Evolutionary conservation across 768 basidiomycete genomes (phyloP).

Genomic region (Boletus barrowsii): DNA sequence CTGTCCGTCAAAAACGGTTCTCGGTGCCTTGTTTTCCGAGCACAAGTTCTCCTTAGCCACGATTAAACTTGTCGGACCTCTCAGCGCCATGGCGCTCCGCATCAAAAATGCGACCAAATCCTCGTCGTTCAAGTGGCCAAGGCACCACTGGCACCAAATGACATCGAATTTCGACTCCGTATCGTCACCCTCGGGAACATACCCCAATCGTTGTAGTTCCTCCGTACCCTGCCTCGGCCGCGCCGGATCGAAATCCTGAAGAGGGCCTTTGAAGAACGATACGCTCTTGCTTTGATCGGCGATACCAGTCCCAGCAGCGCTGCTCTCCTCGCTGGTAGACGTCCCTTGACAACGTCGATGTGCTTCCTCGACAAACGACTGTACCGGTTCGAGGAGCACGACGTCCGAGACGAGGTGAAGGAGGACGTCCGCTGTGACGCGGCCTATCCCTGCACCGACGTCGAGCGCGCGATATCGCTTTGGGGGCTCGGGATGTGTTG

Average conservation of each 20-base stretch:
- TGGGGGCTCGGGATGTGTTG: conserved; percentile 12
- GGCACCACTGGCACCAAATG: conserved; percentile 97
- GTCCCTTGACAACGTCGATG: conserved; percentile 38
- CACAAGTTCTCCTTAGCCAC: conserved; percentile 94
- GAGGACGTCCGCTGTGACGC: conserved; percentile 85
- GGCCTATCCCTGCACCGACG: conserved; percentile 91
- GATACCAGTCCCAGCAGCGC: conserved; percentile 54
- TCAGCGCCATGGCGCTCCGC: conserved; percentile 58
- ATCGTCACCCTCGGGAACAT: conserved; percentile 53
- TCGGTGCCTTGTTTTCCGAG: conserved; percentile 48
- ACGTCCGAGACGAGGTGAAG: conserved; percentile 88
- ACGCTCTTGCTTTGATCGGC: conserved; percentile 63
- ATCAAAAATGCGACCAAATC: conserved; percentile 79
- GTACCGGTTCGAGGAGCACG: conserved; percentile 86
- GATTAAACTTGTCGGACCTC: conserved; percentile 56
- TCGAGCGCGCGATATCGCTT: conserved; percentile 76
- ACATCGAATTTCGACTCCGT: conserved; percentile 74
- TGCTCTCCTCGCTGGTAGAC: conserved; percentile 32
- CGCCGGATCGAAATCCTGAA: conserved; percentile 80
- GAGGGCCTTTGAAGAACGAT: conserved; percentile 71
- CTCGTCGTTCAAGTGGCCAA: conserved; percentile 76
- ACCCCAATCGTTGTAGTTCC: conserved; percentile 67
- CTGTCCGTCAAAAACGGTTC: conserved; percentile 69
- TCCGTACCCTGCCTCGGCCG: conserved; percentile 36
- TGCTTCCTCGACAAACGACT: conserved; percentile 72